These are phyloP conservation scores for Colletotrichum ledebouriae DNA, from an alignment of 2,329 filamentous ascomycete species.

Conservation along the genomic window DNA sequence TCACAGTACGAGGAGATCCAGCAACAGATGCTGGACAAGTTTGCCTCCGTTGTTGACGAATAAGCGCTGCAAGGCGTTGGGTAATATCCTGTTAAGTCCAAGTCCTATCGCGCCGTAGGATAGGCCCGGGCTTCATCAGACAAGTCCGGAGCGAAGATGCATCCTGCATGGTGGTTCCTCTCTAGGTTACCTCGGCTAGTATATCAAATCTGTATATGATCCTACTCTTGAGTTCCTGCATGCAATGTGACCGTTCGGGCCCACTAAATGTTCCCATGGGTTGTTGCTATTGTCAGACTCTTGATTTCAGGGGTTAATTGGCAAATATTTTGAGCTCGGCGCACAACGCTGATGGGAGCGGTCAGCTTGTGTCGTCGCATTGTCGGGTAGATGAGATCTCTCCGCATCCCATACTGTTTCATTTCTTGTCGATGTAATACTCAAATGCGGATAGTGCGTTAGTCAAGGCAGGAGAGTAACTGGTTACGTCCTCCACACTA, in stretches of 20 bases:
- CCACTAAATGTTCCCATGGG: neutral
- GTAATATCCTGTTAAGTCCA: constrained; percentile 29
- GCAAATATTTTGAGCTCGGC: neutral
- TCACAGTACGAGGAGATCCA: constrained; percentile 89
- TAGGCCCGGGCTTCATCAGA: constrained; percentile 37
- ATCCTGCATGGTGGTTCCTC: constrained; percentile 39
- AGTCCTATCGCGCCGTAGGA: constrained; percentile 28
- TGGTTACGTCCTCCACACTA: no score
- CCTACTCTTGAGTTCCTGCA: neutral
- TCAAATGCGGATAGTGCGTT: no score
- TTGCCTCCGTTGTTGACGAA: constrained; percentile 95
- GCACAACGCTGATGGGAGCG: neutral
- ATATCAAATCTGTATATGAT: constrained; percentile 43
- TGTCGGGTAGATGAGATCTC: no score
- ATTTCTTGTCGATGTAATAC: no score
- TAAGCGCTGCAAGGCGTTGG: constrained; percentile 60
- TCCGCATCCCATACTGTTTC: no score
- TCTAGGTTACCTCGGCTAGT: constrained; percentile 38
- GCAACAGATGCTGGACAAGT: constrained; percentile 96
- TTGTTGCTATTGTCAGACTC: neutral
- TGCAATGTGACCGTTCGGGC: neutral
- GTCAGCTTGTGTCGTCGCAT: neutral
- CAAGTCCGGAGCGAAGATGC: constrained; percentile 29
- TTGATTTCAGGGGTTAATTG: neutral
- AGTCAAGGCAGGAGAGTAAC: no score